phyloP scores from a whole-genome alignment of 2,329 filamentous ascomycete species.

The Penicillium sp. region DNA sequence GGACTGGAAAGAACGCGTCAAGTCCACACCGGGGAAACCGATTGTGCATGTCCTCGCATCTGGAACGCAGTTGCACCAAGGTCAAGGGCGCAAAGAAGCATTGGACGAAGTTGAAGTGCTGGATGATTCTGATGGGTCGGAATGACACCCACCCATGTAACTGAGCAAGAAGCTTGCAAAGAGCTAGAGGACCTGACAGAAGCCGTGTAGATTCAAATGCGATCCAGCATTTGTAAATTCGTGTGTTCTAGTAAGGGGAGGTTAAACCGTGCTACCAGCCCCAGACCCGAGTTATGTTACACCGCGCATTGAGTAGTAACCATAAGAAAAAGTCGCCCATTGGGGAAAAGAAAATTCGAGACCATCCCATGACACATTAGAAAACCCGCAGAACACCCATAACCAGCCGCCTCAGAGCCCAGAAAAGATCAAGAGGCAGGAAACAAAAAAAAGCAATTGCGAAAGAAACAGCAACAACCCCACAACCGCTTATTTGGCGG shows the following conservation, averaged over 20 bases:
- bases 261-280: slow-evolving; percentile 30
- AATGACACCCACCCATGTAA: too few relatives aligned
- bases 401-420: slow-evolving; percentile 42
- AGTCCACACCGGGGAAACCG: slow-evolving; percentile 69
- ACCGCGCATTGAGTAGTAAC: slow-evolving; percentile 39
- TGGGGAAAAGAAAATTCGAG: slow-evolving; percentile 38
- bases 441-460: slow-evolving; percentile 34
- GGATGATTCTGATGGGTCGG: slow-evolving; percentile 56
- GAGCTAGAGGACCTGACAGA: too few relatives aligned
- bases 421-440: slow-evolving; percentile 39
- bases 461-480: slow-evolving; percentile 51
- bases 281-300: slow-evolving; percentile 44
- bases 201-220: slow-evolving; percentile 27
- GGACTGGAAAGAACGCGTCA: slow-evolving; percentile 71
- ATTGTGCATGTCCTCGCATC: slow-evolving; percentile 77
- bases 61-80: slow-evolving; percentile 53
- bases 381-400: slow-evolving; percentile 43
- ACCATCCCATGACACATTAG: slow-evolving; percentile 48
- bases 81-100: slow-evolving; percentile 60
- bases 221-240: slow-evolving; percentile 33
- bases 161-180: too few relatives aligned
- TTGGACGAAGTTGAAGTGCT: slow-evolving; percentile 87
- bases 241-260: slow-evolving; percentile 33
- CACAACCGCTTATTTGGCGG: slow-evolving; percentile 79
- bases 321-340: slow-evolving; percentile 41